Base-by-base conservation (phyloP, 1,139 yeast species). In the Geotrichum candidum region DNA sequence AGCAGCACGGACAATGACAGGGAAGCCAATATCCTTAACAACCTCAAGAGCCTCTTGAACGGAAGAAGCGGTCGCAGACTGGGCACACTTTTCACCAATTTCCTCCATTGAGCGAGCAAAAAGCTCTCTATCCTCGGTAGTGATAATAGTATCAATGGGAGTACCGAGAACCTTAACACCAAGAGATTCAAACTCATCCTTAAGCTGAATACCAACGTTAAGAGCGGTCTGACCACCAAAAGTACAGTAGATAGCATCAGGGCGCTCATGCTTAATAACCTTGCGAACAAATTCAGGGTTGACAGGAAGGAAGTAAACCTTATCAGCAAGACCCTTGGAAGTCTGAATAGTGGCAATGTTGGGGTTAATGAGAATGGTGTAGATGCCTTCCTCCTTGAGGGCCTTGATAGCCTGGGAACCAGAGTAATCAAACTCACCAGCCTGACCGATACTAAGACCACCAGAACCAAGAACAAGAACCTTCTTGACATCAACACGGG, bases 161-260 rank as follows among this genome's bases (percentile, higher is more conserved):
- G 99, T 94, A 82, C 99, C 99, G 68, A 94, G 82, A 56, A 94
- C 99, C 77, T 89, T 86, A 68, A 94, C 98, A 67, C 97, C 98
- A 64, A 92, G 83, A 18, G 84, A 77, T 74, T 86, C 97, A 72
- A 94, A 94, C 78, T 92, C 98, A 74, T 94, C 98, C 79, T 94
- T 92, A 80, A 94, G 84, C 69, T 87, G 85, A 68, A 94, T 91
- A 83, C 99, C 99, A 64, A 94, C 99, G 70, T 87, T 87, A 70
- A 94, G 82, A 58, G 97, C 99, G 56, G 99, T 94, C 81, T 94
- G 99, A 72, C 99, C 99, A 80, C 99, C 99, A 72, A 94, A 94
- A 33, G 99, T 94, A 76, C 90, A 88, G 78, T 90, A 94, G 70
- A 94, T 92, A 70, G 97, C 96, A 75, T 94, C 99, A 51, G 99